Base-by-base conservation (phyloP, 2,329 filamentous ascomycete genomes). In the Apiospora rasikravindrae region DNA sequence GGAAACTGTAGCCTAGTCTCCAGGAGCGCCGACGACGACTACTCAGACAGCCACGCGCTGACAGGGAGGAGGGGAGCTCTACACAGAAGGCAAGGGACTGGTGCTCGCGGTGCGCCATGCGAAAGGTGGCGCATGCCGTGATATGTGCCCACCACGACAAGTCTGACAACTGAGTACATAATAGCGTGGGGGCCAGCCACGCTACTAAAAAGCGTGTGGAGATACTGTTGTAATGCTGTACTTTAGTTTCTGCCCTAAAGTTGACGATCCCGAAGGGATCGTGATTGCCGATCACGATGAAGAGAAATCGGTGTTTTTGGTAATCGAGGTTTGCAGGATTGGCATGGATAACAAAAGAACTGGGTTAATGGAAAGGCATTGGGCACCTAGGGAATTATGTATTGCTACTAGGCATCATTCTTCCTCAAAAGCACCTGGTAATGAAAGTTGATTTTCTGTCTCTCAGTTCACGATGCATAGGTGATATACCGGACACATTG, bases 1-100 rank as follows among this genome's bases (percentile, higher is more conserved):
- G 66, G 66, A 68, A 40, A n/a, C 66, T 68, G 40, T 68, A 68
- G 66, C 44, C 66, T 1, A 37, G 57, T 40, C 57, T 64, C 57
- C 33, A 19, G 33, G 57, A 40, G 57, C 57, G 57, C 40, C 57
- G 33, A 2, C 16, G 26, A 6, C 16, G 26, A 33, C 51, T 8
- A 16, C 51, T 49, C 1, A 19, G 33, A 37, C 57, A n/a, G 29
- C 29, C 11, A 22, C 16, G 29, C 29, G 33, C 57, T 11, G 10
- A 10, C 29, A 16, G 29, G 6, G 51, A 57, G 24, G 24, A 53
- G n/a, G 5, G 8, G 6, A 8, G n/a, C 16, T 10, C 61, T 2
- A 26, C 26, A 29, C 37, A 2, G 19, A 29, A 29, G 7, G 5
- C 11, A 19, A n/a, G 33, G 40, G 22, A 45, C 8, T 68, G 66